Conservation (phyloP, 805 yeast genomes). For the Kodamaea laetipori region DNA sequence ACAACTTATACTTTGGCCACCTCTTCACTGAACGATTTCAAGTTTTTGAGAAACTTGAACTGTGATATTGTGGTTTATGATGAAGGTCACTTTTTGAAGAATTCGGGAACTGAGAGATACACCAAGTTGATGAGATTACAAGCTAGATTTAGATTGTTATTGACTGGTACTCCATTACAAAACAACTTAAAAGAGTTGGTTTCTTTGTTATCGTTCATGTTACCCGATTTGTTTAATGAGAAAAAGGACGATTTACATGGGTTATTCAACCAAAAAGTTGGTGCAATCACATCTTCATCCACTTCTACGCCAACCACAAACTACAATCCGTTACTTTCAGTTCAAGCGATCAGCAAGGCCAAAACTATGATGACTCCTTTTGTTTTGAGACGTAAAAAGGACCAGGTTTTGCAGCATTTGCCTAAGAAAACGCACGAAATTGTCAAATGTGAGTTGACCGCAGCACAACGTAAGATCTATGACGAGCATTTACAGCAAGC, state of each 20-base stretch:
- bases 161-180: conserved; percentile 97
- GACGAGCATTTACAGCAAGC: conserved; percentile 54
- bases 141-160: conserved; percentile 79
- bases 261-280: conserved; percentile 84
- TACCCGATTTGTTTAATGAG: conserved; percentile 79
- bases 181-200: conserved; percentile 89
- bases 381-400: conserved; percentile 87
- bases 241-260: conserved; percentile 80
- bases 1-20: conserved; percentile 93
- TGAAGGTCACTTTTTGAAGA: conserved; percentile 97
- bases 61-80: conserved; percentile 93
- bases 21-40: conserved; percentile 78
- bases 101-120: conserved; percentile 85
- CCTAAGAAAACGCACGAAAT: conserved; percentile 74
- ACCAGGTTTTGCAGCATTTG: conserved; percentile 85
- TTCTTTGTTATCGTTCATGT: conserved; percentile 85
- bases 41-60: conserved; percentile 69
- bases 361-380: conserved; percentile 98
- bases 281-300: conserved; percentile 50
- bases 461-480: conserved; percentile 60
- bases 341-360: conserved; percentile 90
- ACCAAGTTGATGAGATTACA: conserved; percentile 78
- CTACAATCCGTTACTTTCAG: conserved; percentile 80
- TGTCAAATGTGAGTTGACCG: conserved; percentile 64
- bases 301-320: conserved; percentile 40